These are phyloP conservation scores for Cryoendolithus antarcticus DNA, from an alignment of 2,329 filamentous ascomycete species.

Conservation along the genomic window DNA sequence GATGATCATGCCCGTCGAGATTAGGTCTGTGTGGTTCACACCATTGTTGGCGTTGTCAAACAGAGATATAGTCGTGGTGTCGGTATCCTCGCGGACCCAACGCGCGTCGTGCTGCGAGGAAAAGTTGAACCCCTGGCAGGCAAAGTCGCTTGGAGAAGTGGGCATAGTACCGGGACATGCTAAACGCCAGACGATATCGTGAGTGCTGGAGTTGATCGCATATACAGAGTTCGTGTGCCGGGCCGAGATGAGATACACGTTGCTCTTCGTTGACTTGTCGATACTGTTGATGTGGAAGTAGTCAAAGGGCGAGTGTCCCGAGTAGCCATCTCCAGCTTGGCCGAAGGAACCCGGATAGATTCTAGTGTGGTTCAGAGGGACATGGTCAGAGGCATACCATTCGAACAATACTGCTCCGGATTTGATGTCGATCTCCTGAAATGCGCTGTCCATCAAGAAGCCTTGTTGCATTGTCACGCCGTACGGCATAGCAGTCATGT, in stretches of 20 bases:
- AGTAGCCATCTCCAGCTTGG: conserved; percentile 30
- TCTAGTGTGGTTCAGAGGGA: conserved; percentile 30
- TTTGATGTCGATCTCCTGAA: conserved; percentile 31
- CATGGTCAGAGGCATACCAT: conserved; percentile 42
- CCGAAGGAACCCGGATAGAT: conserved; percentile 25
- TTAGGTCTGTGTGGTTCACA: conserved; percentile 6
- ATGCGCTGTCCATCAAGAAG: conserved; percentile 9
- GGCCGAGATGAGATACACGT: conserved; percentile 42
- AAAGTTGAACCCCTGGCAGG: conserved; percentile 20
- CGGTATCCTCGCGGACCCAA: conserved; percentile 27
- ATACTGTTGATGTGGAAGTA: conserved; percentile 45
- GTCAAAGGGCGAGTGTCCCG: conserved; percentile 33
- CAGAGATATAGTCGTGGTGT: conserved; percentile 36
- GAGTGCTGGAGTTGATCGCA: conserved; percentile 34
- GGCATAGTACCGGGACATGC: conserved; percentile 7
- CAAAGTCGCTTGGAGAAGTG: conserved; percentile 6
- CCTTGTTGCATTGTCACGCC: conserved; percentile 16
- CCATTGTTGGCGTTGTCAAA: conserved; percentile 38
- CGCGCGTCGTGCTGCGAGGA: conserved; percentile 40
- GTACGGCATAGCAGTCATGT: conserved; percentile 24
- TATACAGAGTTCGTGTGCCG: conserved; percentile 36
- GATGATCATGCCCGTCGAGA: conserved; percentile 16
- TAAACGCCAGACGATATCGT: conserved; percentile 39
- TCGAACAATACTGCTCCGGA: conserved; percentile 43
- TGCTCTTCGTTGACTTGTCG: conserved; percentile 32